Conservation (phyloP, 176 grass and related monocot genomes). For the Hordeum vulgare region MorexV3_pseudomolecules_assembly NC_058524.1:75364564-75365063, state of each 20-base stretch:
- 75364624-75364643: constrained; percentile 58
- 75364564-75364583: background rate
- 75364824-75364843: background rate
- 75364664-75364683: constrained; percentile 49
- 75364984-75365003: background rate
- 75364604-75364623: constrained; percentile 43
- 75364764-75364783: background rate
- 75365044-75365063: background rate
- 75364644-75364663: constrained; percentile 52
- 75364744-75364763: background rate
- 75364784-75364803: background rate
- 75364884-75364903: background rate
- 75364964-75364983: background rate
- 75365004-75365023: background rate
- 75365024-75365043: background rate
- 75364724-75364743: constrained; percentile 17
- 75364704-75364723: constrained; percentile 42
- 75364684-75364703: constrained; percentile 53
- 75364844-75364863: background rate
- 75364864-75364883: background rate
- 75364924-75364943: background rate
- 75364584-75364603: background rate
- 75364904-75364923: background rate
- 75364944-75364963: background rate
- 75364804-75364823: background rate